Evolutionary conservation across 306 rosid genomes (phyloP).

Genomic region (Canavalia gladiata): DNA sequence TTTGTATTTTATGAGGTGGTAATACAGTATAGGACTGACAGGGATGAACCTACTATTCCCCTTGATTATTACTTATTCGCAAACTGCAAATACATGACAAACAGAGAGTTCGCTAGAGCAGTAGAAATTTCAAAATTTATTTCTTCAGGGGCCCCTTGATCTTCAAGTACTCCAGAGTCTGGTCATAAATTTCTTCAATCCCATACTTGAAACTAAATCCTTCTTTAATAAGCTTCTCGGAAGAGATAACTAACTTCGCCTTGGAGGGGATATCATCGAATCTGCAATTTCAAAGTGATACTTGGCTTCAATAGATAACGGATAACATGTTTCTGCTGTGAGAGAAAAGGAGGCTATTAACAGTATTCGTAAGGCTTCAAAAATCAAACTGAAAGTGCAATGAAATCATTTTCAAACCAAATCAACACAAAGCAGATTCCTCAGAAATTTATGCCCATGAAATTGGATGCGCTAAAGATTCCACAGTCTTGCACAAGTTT

Average conservation of each 20-base stretch:
- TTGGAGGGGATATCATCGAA: slow-evolving; percentile 68
- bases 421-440: background rate
- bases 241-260: slow-evolving; percentile 67
- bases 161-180: slow-evolving; percentile 74
- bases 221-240: slow-evolving; percentile 79
- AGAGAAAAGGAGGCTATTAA: background rate
- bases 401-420: background rate
- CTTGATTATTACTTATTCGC: slow-evolving; percentile 25
- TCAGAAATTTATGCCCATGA: slow-evolving; percentile 12
- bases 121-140: slow-evolving; percentile 37
- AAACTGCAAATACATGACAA: slow-evolving; percentile 16
- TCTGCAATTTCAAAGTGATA: slow-evolving; percentile 56
- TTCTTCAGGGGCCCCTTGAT: slow-evolving; percentile 63
- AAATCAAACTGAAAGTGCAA: background rate
- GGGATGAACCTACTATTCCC: slow-evolving; percentile 32
- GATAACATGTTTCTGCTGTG: background rate
- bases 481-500: background rate
- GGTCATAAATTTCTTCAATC: slow-evolving; percentile 71
- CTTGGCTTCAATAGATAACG: background rate
- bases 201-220: slow-evolving; percentile 78
- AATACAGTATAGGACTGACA: slow-evolving; percentile 23
- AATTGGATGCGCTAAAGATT: background rate
- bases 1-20: background rate
- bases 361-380: background rate
- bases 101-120: slow-evolving; percentile 27